Evolutionary conservation across 345 rosid species (phyloP).

Genomic region (Acer saccharum): DNA sequence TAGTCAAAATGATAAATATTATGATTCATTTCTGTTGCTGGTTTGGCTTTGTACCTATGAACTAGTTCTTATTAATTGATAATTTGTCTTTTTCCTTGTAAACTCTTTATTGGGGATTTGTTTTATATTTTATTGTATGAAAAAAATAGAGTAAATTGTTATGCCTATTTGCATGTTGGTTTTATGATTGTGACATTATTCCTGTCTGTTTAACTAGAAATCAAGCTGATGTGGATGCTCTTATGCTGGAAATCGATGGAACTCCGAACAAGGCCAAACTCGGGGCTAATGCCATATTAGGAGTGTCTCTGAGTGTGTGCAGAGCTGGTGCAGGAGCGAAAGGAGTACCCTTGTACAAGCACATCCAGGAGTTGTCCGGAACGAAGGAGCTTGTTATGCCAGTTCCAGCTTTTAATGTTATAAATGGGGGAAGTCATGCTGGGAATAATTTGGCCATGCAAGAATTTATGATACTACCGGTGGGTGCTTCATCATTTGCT

Average conservation of each 20-base stretch:
- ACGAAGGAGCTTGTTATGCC: constrained; percentile 98
- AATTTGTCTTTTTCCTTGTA: background rate
- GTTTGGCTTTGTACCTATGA: too few species aligned
- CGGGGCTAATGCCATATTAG: constrained; percentile 94
- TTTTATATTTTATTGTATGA: background rate
- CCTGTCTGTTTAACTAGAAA: constrained; percentile 46
- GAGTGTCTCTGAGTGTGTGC: constrained; percentile 91
- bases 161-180: background rate
- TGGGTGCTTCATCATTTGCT: constrained; percentile 82
- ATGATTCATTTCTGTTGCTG: background rate
- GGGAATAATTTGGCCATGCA: constrained; percentile 99
- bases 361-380: constrained; percentile 85
- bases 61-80: background rate
- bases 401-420: constrained; percentile 95
- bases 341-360: constrained; percentile 86
- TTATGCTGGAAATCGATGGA: constrained; percentile 90
- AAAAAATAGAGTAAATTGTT: background rate
- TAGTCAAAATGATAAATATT: background rate
- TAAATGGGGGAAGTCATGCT: constrained; percentile 97
- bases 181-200: constrained; percentile 12
- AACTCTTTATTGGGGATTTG: background rate
- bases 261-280: constrained; percentile 83
- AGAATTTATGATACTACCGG: constrained; percentile 95
- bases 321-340: constrained; percentile 98
- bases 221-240: constrained; percentile 84